Evolutionary conservation across 805 yeast species (phyloP).

Genomic region (Yamadazyma philogaea): DNA sequence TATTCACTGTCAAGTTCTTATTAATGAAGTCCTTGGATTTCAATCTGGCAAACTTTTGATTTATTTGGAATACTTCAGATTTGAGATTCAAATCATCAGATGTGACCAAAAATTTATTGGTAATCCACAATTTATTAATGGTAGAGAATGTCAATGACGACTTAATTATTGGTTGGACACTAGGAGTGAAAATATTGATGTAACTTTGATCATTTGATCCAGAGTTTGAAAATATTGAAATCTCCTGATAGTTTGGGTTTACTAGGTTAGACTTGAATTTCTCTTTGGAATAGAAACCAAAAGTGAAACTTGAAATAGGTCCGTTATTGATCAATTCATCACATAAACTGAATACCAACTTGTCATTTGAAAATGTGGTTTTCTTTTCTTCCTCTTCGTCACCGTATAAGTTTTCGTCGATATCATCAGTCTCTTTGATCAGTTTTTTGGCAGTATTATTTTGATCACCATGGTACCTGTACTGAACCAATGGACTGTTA

Average conservation of each 20-base stretch:
- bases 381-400: slow-evolving; percentile 31
- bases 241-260: slow-evolving; percentile 66
- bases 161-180: slow-evolving; percentile 63
- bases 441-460: slow-evolving; percentile 9
- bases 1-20: slow-evolving; percentile 60
- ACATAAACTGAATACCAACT: slow-evolving; percentile 30
- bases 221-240: slow-evolving; percentile 64
- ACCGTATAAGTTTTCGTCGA: slow-evolving; percentile 44
- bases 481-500: slow-evolving; percentile 51
- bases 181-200: slow-evolving; percentile 61
- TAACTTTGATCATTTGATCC: slow-evolving; percentile 59
- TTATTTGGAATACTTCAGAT: slow-evolving; percentile 66
- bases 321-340: slow-evolving; percentile 67
- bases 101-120: slow-evolving; percentile 63
- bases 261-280: slow-evolving; percentile 56
- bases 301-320: slow-evolving; percentile 65
- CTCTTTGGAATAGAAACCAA: slow-evolving; percentile 59
- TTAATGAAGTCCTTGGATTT: slow-evolving; percentile 61
- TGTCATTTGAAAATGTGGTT: slow-evolving; percentile 14
- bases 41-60: slow-evolving; percentile 58
- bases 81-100: slow-evolving; percentile 63
- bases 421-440: slow-evolving; percentile 36
- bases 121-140: slow-evolving; percentile 73
- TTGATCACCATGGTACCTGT: slow-evolving; percentile 24
- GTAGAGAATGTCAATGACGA: slow-evolving; percentile 70